Evolutionary conservation across 1,284 basidiomycete genomes (phyloP).

Genomic region (Microstroma glucosiphilum): DNA sequence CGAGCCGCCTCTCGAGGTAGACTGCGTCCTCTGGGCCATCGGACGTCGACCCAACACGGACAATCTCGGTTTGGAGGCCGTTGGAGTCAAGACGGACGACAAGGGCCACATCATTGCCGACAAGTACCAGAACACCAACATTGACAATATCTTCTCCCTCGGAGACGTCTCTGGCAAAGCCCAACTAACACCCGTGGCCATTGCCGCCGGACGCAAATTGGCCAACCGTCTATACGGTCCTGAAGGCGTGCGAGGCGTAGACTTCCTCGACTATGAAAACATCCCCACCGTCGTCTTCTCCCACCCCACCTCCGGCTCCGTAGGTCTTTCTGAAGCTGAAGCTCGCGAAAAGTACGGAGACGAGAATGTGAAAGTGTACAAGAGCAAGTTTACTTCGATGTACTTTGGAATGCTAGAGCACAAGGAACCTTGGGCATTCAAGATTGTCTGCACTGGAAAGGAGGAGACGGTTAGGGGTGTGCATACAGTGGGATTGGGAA

Average conservation of each 20-base stretch:
- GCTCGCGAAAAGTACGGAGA: conserved; percentile 80
- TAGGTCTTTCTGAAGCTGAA: conserved; percentile 68
- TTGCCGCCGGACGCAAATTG: conserved; percentile 84
- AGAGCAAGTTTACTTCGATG: conserved; percentile 53
- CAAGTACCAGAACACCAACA: conserved; percentile 71
- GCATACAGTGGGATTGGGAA: conserved; percentile 75
- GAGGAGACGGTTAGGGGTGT: conserved; percentile 92
- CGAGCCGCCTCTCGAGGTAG: conserved; percentile 75
- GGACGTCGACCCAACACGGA: conserved; percentile 78
- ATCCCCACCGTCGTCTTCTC: conserved; percentile 63
- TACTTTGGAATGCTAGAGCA: conserved; percentile 47
- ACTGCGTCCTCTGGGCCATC: conserved; percentile 87
- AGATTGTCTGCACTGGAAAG: conserved; percentile 75
- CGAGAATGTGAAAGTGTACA: conserved; percentile 81
- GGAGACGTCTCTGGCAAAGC: conserved; percentile 91
- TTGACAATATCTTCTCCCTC: conserved; percentile 70
- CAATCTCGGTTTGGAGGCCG: conserved; percentile 68
- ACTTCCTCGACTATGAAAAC: conserved; percentile 82
- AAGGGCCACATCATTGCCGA: conserved; percentile 81
- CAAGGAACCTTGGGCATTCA: conserved; percentile 72
- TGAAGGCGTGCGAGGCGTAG: conserved; percentile 56
- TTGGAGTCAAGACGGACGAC: conserved; percentile 69
- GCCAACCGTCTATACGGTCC: conserved; percentile 84
- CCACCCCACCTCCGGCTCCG: conserved; percentile 36
- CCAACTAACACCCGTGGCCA: conserved; percentile 92